Conservation (phyloP, 192 early-diverging fungal species). For the Entophlyctis helioformis region DNA sequence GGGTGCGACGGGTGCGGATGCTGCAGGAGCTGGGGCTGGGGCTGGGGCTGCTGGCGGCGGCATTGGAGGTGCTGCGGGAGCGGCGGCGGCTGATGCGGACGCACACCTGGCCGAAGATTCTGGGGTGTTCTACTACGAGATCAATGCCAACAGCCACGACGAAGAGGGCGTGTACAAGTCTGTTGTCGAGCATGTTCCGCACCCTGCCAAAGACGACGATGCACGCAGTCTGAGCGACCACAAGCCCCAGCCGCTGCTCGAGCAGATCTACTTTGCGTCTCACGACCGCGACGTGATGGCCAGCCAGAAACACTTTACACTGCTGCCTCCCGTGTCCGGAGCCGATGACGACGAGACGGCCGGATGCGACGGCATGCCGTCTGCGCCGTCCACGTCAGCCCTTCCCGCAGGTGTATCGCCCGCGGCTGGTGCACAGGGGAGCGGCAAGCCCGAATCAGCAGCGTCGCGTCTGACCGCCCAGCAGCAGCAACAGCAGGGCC, state of each 20-base stretch:
- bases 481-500: not conserved
- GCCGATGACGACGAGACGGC: slow-evolving; percentile 25
- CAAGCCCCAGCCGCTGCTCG: slow-evolving; percentile 18
- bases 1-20: not conserved
- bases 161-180: slow-evolving; percentile 28
- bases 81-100: slow-evolving; percentile 2
- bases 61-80: no score
- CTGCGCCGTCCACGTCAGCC: no score
- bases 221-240: slow-evolving; percentile 2
- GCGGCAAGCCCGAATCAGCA: no score
- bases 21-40: slow-evolving; percentile 2
- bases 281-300: slow-evolving; percentile 15
- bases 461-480: no score
- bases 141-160: slow-evolving; percentile 21
- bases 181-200: slow-evolving; percentile 27
- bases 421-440: not conserved
- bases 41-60: slow-evolving; percentile 1
- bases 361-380: no score
- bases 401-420: not conserved
- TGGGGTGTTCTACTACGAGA: slow-evolving; percentile 14
- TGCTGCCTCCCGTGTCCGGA: slow-evolving; percentile 5
- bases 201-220: slow-evolving; percentile 12
- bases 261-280: slow-evolving; percentile 30
- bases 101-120: slow-evolving; percentile 6
- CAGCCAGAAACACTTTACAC: slow-evolving; percentile 13